Percentiles rank a stretch among this genome's conserved stretches.
phyloP scores from a whole-genome alignment of 2,329 filamentous ascomycete genomes.

The Xylaria sp. region DNA sequence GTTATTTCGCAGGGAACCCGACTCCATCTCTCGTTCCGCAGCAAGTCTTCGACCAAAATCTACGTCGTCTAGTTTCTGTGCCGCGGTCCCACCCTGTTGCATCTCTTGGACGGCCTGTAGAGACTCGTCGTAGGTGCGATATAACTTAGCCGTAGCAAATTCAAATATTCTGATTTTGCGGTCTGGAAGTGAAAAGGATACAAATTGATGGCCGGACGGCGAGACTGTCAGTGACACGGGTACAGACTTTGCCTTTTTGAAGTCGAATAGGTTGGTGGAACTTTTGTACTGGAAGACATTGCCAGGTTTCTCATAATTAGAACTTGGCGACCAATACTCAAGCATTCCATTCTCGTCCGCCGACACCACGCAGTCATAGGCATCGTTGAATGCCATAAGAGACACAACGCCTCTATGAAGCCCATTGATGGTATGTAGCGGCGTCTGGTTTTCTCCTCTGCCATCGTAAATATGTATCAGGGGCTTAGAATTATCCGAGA shows the following conservation, averaged over 20 bases:
- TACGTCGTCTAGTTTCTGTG: slow-evolving; percentile 84
- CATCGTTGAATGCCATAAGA: slow-evolving; percentile 88
- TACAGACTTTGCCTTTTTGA: slow-evolving; percentile 92
- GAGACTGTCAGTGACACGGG: slow-evolving; percentile 87
- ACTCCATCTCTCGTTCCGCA: slow-evolving; percentile 86
- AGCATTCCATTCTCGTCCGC: slow-evolving; percentile 92
- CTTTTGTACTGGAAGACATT: slow-evolving; percentile 94
- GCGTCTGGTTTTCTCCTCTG: slow-evolving; percentile 78
- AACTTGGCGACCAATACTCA: slow-evolving; percentile 91
- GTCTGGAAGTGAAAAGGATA: slow-evolving; percentile 90
- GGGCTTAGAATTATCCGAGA: slow-evolving; percentile 78
- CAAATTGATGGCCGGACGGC: slow-evolving; percentile 85
- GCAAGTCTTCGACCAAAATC: slow-evolving; percentile 92
- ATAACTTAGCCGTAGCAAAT: slow-evolving; percentile 86
- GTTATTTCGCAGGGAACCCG: slow-evolving; percentile 71
- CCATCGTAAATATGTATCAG: slow-evolving; percentile 88
- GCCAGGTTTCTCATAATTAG: slow-evolving; percentile 87
- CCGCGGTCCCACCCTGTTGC: slow-evolving; percentile 90
- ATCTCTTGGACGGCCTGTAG: slow-evolving; percentile 88
- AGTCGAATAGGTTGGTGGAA: slow-evolving; percentile 92
- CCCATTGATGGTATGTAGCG: slow-evolving; percentile 79
- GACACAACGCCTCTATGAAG: slow-evolving; percentile 86
- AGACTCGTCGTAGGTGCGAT: slow-evolving; percentile 95
- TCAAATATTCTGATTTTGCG: slow-evolving; percentile 94
- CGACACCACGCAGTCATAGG: slow-evolving; percentile 90